A percentile compares a stretch with the other conserved stretches of the same genome.
Evolutionary conservation across 2,329 filamentous ascomycete genomes (phyloP).

Genomic region (Neoscytalidium dimidiatum): DNA sequence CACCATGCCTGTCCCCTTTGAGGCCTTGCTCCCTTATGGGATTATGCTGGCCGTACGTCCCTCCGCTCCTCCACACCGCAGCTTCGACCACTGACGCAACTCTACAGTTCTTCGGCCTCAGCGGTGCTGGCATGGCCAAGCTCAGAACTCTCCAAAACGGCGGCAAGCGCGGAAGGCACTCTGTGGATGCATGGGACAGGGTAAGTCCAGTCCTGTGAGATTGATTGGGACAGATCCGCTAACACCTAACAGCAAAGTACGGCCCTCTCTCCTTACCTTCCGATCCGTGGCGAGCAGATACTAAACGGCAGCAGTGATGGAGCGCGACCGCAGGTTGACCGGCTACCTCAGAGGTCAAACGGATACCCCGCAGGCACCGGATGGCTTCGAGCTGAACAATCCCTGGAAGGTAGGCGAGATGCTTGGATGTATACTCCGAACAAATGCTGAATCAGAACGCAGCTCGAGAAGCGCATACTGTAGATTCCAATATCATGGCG

Average conservation of each 20-base stretch:
- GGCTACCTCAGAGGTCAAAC: conserved; percentile 63
- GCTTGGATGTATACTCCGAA: too few relatives aligned
- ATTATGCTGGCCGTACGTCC: conserved; percentile 61
- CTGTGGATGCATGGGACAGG: conserved; percentile 65
- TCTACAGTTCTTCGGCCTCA: conserved; percentile 61
- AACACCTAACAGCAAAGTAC: conserved; percentile 57
- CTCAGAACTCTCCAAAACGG: conserved; percentile 64
- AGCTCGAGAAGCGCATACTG: conserved; percentile 42
- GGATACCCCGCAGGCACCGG: conserved; percentile 58
- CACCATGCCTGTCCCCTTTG: conserved; percentile 67
- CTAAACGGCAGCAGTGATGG: conserved; percentile 59
- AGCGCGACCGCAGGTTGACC: conserved; percentile 64
- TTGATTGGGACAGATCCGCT: conserved; percentile 33
- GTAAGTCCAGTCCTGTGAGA: conserved; percentile 44
- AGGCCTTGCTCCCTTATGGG: conserved; percentile 65
- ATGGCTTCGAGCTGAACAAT: conserved; percentile 67
- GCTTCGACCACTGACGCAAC: neutral
- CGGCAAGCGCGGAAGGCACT: conserved; percentile 62
- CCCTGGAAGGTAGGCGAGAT: conserved; percentile 57
- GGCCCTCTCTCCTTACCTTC: conserved; percentile 26
- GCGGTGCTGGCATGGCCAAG: conserved; percentile 58
- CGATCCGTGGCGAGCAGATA: conserved; percentile 23
- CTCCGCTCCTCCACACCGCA: conserved; percentile 19
- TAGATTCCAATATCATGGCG: conserved; percentile 25
- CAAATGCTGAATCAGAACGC: conserved; percentile 29